Conservation (phyloP, 257 asterid genomes). For the Lantana camara region DNA sequence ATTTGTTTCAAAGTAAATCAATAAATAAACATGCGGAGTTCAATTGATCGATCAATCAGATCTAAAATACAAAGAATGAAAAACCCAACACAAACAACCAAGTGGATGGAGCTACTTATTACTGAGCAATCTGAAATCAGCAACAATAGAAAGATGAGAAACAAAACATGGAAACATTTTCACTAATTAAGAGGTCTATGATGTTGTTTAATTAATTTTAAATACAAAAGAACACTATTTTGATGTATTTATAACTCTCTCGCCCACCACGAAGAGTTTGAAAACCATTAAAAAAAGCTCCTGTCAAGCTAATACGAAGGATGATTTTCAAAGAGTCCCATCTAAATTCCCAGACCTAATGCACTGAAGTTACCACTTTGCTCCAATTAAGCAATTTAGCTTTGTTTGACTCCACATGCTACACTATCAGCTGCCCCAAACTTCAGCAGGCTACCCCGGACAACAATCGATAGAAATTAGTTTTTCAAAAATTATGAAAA, state of each 20-base stretch:
- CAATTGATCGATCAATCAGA: not conserved
- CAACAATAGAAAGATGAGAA: not conserved
- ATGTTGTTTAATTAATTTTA: slow-evolving; percentile 9
- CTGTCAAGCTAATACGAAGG: slow-evolving; percentile 13
- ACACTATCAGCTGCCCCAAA: not conserved
- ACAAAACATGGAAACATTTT: slow-evolving; percentile 13
- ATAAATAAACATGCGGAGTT: slow-evolving; percentile 9
- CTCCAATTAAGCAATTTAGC: slow-evolving; percentile 1
- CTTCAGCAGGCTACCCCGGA: not conserved
- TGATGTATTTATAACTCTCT: slow-evolving; percentile 3
- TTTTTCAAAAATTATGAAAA: not conserved
- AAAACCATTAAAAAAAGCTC: not conserved
- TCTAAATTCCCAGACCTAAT: slow-evolving; percentile 12
- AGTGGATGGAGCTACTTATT: slow-evolving; percentile 5
- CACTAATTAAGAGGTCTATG: not conserved
- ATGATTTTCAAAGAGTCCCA: slow-evolving; percentile 10
- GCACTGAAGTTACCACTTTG: not conserved
- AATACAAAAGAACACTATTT: not conserved
- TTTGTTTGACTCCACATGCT: not conserved
- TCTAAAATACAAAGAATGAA: slow-evolving; percentile 9
- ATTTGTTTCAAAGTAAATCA: not conserved
- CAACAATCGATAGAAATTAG: not conserved
- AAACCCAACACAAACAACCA: slow-evolving; percentile 22
- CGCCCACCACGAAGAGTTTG: not conserved
- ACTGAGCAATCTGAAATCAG: slow-evolving; percentile 6